Conservation (phyloP, 2,329 filamentous ascomycete species). For the Phoma herbarum region DNA sequence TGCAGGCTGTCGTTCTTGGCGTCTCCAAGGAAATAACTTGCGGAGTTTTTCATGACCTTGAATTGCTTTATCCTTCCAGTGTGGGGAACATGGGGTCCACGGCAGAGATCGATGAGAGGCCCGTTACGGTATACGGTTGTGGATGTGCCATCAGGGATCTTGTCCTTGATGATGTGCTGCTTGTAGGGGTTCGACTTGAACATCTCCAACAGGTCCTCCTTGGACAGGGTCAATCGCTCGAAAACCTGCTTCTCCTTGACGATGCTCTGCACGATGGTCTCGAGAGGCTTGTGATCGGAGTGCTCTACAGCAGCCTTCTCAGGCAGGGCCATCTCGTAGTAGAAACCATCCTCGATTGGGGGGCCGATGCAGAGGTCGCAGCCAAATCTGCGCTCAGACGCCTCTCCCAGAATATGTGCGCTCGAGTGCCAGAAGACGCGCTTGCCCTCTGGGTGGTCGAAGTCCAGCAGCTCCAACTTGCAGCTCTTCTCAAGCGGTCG, state of each 20-base stretch:
- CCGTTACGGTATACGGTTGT: constrained; percentile 96
- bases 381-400: constrained; percentile 87
- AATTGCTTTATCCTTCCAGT: constrained; percentile 95
- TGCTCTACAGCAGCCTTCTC: constrained; percentile 75
- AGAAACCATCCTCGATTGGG: constrained; percentile 90
- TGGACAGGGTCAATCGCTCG: constrained; percentile 86
- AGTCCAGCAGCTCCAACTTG: constrained; percentile 83
- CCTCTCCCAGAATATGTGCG: constrained; percentile 95
- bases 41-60: constrained; percentile 86
- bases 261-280: constrained; percentile 80
- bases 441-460: constrained; percentile 79
- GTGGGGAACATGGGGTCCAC: constrained; percentile 92
- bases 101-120: constrained; percentile 92
- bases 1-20: constrained; percentile 94
- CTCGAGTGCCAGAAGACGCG: constrained; percentile 98
- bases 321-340: constrained; percentile 93
- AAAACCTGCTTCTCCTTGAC: constrained; percentile 98
- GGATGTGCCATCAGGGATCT: constrained; percentile 85
- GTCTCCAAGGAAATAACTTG: constrained; percentile 93
- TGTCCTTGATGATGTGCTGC: constrained; percentile 94
- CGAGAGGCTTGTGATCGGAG: constrained; percentile 83
- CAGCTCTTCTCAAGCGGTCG: constrained; percentile 88
- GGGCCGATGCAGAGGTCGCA: constrained; percentile 95
- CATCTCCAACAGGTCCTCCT: constrained; percentile 93
- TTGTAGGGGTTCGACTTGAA: constrained; percentile 99